A percentile compares a stretch with the other conserved stretches of the same genome.
These are phyloP conservation scores for Thielaviopsis euricoi DNA, from an alignment of 2,329 filamentous ascomycete genomes.

Conservation along the genomic window DNA sequence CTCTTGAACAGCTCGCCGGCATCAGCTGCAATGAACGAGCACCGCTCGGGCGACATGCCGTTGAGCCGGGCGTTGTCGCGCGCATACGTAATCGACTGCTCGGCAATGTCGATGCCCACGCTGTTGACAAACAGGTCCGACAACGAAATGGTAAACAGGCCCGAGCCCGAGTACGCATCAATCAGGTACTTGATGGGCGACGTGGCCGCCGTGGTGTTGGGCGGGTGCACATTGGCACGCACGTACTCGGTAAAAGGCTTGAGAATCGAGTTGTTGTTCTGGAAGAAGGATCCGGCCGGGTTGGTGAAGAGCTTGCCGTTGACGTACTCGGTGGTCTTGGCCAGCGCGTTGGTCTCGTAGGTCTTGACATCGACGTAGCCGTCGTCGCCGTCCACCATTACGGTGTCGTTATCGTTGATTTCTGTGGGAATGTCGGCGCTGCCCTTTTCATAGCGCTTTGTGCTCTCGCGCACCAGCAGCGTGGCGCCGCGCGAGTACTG, in stretches of 20 bases:
- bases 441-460: slow-evolving; percentile 45
- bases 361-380: slow-evolving; percentile 60
- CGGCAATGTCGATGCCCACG: slow-evolving; percentile 80
- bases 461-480: slow-evolving; percentile 75
- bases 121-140: slow-evolving; percentile 69
- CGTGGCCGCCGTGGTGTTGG: slow-evolving; percentile 17
- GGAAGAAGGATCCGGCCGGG: slow-evolving; percentile 89
- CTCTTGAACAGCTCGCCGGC: slow-evolving; percentile 58
- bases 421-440: slow-evolving; percentile 16
- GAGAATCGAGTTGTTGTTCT: slow-evolving; percentile 98
- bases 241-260: slow-evolving; percentile 75
- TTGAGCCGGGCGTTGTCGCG: slow-evolving; percentile 66
- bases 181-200: slow-evolving; percentile 65
- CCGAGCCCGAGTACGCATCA: slow-evolving; percentile 93
- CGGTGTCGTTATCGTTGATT: slow-evolving; percentile 20
- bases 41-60: slow-evolving; percentile 47
- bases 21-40: slow-evolving; percentile 78
- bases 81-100: slow-evolving; percentile 62
- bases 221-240: slow-evolving; percentile 56
- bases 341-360: slow-evolving; percentile 76
- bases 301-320: slow-evolving; percentile 75
- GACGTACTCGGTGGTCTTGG: slow-evolving; percentile 73
- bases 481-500: slow-evolving; percentile 73
- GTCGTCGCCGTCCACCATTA: slow-evolving; percentile 32
- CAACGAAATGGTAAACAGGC: slow-evolving; percentile 91